Conservation (phyloP, 1,139 yeast genomes). For the Chernovozyma sophiae-reginae region DNA sequence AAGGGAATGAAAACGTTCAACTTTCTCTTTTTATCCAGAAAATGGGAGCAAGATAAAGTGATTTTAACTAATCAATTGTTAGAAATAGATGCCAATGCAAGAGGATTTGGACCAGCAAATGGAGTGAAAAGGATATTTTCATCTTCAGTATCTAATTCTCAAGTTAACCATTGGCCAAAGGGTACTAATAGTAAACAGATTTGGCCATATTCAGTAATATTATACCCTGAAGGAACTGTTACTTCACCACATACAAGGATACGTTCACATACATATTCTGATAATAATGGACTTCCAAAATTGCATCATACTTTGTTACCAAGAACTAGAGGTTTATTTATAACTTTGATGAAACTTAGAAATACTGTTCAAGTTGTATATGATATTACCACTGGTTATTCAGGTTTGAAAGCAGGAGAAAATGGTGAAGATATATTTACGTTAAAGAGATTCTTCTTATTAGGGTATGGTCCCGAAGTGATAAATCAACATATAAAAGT, state of each 20-base stretch:
- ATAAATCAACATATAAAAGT: slow-evolving; percentile 65
- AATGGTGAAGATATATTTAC: slow-evolving; percentile 80
- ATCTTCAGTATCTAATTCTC: slow-evolving; percentile 15
- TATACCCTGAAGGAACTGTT: slow-evolving; percentile 96
- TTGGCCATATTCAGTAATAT: slow-evolving; percentile 53
- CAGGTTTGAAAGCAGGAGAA: slow-evolving; percentile 57
- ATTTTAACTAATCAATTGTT: slow-evolving; percentile 54
- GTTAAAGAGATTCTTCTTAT: slow-evolving; percentile 56
- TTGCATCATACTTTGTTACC: slow-evolving; percentile 74
- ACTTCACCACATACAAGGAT: slow-evolving; percentile 61
- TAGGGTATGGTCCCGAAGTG: slow-evolving; percentile 66
- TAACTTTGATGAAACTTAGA: slow-evolving; percentile 56
- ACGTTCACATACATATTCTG: slow-evolving; percentile 56
- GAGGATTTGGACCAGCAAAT: slow-evolving; percentile 49
- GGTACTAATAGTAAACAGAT: slow-evolving; percentile 27
- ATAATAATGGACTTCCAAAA: slow-evolving; percentile 41
- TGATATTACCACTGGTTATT: slow-evolving; percentile 81
- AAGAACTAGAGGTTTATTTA: slow-evolving; percentile 72
- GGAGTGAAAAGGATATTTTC: slow-evolving; percentile 38
- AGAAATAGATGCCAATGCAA: slow-evolving; percentile 51
- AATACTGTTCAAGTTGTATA: slow-evolving; percentile 65
- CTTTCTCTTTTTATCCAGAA: slow-evolving; percentile 77
- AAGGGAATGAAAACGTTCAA: slow-evolving; percentile 79
- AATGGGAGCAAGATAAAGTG: slow-evolving; percentile 75
- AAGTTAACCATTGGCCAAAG: slow-evolving; percentile 33